A percentile compares a stretch with the other conserved stretches of the same genome.
These are phyloP conservation scores for Neoarthrinium moseri DNA, from an alignment of 2,329 filamentous ascomycete genomes.

Conservation along the genomic window DNA sequence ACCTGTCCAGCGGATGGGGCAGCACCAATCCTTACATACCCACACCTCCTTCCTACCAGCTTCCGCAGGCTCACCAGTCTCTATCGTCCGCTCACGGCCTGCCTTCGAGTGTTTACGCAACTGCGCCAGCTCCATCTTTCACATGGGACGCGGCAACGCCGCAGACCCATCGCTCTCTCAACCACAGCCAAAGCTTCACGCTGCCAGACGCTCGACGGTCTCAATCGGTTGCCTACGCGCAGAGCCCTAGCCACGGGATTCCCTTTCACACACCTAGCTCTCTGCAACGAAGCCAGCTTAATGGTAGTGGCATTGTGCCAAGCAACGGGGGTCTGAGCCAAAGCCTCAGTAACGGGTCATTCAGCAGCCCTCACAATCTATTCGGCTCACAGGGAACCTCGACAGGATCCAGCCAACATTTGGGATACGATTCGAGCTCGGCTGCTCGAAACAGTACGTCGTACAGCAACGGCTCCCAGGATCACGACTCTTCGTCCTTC, in stretches of 20 bases:
- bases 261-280: neutral
- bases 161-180: neutral
- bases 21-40: neutral
- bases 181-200: neutral
- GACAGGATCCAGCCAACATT: neutral
- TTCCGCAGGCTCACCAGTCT: conserved; percentile 1
- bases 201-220: neutral
- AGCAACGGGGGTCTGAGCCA: conserved; percentile 2
- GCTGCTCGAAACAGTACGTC: neutral
- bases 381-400: neutral
- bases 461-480: neutral
- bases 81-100: conserved; percentile 3
- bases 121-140: neutral
- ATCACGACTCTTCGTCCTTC: conserved; percentile 1
- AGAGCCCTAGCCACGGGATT: neutral
- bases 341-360: neutral
- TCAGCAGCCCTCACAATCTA: neutral
- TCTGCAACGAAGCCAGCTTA: neutral
- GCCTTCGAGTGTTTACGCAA: too few species aligned
- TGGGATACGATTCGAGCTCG: conserved; percentile 2
- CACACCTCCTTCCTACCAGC: neutral
- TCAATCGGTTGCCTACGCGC: neutral
- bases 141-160: neutral
- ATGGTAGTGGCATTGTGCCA: neutral
- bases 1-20: conserved; percentile 13